Base-by-base conservation (phyloP, 257 asterid species). In the Solanum lycopersicoides region DNA sequence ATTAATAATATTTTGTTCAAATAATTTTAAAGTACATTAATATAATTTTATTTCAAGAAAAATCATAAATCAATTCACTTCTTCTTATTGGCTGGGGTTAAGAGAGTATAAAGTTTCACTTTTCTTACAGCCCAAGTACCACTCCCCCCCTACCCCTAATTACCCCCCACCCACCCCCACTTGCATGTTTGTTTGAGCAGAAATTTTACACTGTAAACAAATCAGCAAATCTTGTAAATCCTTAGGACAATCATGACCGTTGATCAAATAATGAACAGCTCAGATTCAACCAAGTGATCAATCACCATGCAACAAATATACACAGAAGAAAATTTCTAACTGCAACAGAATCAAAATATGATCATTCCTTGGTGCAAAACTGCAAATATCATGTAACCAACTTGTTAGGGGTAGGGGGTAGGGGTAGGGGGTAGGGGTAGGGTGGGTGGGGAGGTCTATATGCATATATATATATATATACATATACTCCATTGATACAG, bases 371-470 rank as follows among this genome's bases (percentile, higher is more conserved):
- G 66, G 84, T 15, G 84, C 84, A 77, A 77, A 25, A 44, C n/a
- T 16, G 45, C n/a, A 25, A 23, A 77, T n/a, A 42, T 44, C 72
- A 68, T 88, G 92, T 69, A 88, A 89, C 96, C 65, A 87, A 75
- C 86, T 88, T 69, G 56, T 75, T 65, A 28, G n/a, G 44, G 11
- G 12, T 28, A 9, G 25, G 75, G 9, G 28, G 74, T 12, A 4
- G 41, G 42, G 39, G n/a, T n/a, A n/a, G n/a, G n/a, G n/a, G n/a
- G n/a, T n/a, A n/a, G n/a, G n/a, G n/a, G n/a, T n/a, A n/a, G n/a
- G 7, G 39, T 37, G 14, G 11, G 18, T 6, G 50, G 18, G 32
- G 82, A 11, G 35, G 35, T 3, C 23, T 75, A 75, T 41, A 75
- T 41, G n/a, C n/a, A n/a, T n/a, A n/a, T 28, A 39, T 39, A 12